Evolutionary conservation across 2,329 filamentous ascomycete genomes (phyloP).

Genomic region (Talaromyces sp.): DNA sequence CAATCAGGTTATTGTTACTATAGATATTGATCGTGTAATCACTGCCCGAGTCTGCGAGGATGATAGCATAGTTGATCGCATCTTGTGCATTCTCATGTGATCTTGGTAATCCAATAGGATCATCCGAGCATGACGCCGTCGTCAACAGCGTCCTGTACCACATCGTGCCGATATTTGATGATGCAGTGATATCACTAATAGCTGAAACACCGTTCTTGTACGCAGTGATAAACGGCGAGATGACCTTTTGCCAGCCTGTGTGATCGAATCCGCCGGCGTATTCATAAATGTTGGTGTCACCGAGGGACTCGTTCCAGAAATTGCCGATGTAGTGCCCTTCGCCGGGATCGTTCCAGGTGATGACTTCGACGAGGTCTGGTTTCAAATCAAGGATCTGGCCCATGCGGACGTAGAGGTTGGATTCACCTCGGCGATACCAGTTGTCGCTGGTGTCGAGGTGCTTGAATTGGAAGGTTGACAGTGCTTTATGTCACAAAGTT

Average conservation of each 20-base stretch:
- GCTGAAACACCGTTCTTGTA: slow-evolving; percentile 33
- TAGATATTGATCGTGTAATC: slow-evolving; percentile 17
- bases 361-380: slow-evolving; percentile 40
- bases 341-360: slow-evolving; percentile 43
- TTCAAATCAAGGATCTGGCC: slow-evolving; percentile 30
- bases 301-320: slow-evolving; percentile 35
- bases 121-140: slow-evolving; percentile 10
- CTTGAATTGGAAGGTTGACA: slow-evolving; percentile 41
- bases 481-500: slow-evolving; percentile 6
- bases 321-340: slow-evolving; percentile 43
- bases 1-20: slow-evolving; percentile 17
- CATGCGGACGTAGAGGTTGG: slow-evolving; percentile 35
- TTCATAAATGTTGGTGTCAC: slow-evolving; percentile 22
- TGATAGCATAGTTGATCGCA: slow-evolving; percentile 16
- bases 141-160: slow-evolving; percentile 25
- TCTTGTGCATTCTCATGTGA: slow-evolving; percentile 12
- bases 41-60: slow-evolving; percentile 2
- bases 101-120: slow-evolving; percentile 3
- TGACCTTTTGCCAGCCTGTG: slow-evolving; percentile 34
- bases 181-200: slow-evolving; percentile 19
- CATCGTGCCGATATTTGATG: slow-evolving; percentile 26
- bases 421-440: slow-evolving; percentile 39
- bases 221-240: slow-evolving; percentile 36
- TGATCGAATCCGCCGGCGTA: slow-evolving; percentile 35
- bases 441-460: slow-evolving; percentile 30